Evolutionary conservation across 306 rosid genomes (phyloP).

Genomic region (Heteromeles arbutifolia): DNA sequence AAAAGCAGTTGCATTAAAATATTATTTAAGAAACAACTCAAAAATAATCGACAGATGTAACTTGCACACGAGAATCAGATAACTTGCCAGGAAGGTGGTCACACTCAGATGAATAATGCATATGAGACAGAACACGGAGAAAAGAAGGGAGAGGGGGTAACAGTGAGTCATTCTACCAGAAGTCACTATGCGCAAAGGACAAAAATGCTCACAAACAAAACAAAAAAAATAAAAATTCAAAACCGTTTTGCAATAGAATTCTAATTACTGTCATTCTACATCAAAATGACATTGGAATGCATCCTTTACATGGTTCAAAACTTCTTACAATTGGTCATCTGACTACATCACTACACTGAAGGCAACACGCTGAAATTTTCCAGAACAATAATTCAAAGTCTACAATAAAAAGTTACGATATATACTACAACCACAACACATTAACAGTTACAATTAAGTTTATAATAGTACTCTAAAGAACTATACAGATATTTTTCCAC

Average conservation of each 20-base stretch:
- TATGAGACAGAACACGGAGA: background rate
- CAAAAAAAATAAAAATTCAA: background rate
- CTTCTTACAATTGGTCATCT: background rate
- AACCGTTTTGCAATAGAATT: background rate
- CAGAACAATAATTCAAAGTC: too few species aligned
- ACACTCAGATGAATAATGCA: background rate
- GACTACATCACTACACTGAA: background rate
- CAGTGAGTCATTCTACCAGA: background rate
- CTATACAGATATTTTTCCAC: background rate
- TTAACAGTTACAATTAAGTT: background rate
- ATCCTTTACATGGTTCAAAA: background rate
- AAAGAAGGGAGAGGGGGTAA: background rate
- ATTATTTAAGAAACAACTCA: background rate
- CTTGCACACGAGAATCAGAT: background rate
- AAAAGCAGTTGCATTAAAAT: background rate
- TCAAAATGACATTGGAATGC: background rate
- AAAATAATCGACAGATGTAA: background rate
- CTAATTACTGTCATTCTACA: background rate
- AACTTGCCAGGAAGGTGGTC: background rate
- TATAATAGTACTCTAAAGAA: background rate
- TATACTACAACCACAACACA: background rate
- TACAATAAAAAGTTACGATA: background rate
- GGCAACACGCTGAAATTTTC: background rate
- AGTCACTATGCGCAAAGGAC: background rate
- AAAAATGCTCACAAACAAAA: background rate